Percentiles rank a stretch among this genome's conserved stretches.
Conservation (phyloP, 2,329 filamentous ascomycete genomes). For the Mycosphaerella sp. region DNA sequence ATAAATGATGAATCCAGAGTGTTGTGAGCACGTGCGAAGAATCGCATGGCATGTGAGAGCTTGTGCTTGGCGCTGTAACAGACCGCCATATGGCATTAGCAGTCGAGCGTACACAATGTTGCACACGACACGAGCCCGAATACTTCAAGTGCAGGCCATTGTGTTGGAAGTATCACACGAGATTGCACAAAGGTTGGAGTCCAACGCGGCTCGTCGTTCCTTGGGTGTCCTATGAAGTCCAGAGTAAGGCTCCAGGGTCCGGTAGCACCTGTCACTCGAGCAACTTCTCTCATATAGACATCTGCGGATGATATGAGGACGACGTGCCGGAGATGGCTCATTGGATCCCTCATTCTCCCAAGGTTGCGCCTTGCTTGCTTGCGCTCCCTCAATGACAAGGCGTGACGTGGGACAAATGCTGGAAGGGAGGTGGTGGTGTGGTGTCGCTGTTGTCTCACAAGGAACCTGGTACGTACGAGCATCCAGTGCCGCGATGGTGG, state of each 20-base stretch:
- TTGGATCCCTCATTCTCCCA: background rate
- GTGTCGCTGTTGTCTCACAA: background rate
- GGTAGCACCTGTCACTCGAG: background rate
- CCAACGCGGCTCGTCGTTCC: too few relatives aligned
- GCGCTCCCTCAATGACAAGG: conserved; percentile 19
- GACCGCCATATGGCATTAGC: conserved; percentile 2
- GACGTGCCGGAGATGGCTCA: background rate
- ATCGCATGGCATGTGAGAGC: too few relatives aligned
- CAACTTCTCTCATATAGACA: background rate
- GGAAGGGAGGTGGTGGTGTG: conserved; percentile 10
- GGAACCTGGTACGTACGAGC: conserved; percentile 4
- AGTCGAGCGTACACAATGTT: conserved; percentile 1
- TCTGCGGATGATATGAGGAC: background rate
- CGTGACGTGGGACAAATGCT: conserved; percentile 16
- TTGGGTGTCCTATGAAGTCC: background rate
- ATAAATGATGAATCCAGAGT: too few relatives aligned
- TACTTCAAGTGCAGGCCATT: background rate
- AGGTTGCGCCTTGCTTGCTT: conserved; percentile 15
- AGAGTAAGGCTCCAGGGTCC: background rate
- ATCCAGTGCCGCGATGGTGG: conserved; percentile 17
- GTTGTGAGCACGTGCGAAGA: too few relatives aligned
- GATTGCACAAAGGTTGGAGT: background rate
- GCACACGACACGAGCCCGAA: conserved; percentile 6
- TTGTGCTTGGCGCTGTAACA: background rate
- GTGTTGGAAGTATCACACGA: background rate